Percentiles rank a stretch among this genome's conserved stretches.
These are phyloP conservation scores for Penicillium sp. DNA, from an alignment of 2,329 filamentous ascomycete genomes.

Conservation along the genomic window DNA sequence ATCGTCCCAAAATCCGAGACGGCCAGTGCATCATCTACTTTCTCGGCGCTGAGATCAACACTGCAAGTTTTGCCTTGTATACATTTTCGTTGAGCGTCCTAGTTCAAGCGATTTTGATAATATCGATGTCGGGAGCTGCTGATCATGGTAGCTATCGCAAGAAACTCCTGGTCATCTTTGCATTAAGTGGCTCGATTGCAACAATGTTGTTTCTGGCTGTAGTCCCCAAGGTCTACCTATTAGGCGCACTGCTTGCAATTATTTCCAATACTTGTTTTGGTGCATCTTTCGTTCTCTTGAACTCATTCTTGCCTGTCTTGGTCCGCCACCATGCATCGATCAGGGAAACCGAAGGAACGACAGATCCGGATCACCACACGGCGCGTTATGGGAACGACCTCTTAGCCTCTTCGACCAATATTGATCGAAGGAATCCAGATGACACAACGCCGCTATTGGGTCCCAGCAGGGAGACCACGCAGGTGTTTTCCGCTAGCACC, in stretches of 20 bases:
- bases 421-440: conserved; percentile 10
- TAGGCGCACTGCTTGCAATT: conserved; percentile 80
- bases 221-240: conserved; percentile 67
- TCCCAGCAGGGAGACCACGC: conserved; percentile 10
- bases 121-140: conserved; percentile 92
- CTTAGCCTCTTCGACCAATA: conserved; percentile 10
- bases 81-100: conserved; percentile 92
- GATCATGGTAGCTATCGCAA: conserved; percentile 93
- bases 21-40: conserved; percentile 79
- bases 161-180: conserved; percentile 79
- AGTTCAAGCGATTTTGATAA: conserved; percentile 82
- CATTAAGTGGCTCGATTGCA: conserved; percentile 70
- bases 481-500: conserved; percentile 3
- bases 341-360: conserved; percentile 19
- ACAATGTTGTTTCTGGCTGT: conserved; percentile 89
- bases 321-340: conserved; percentile 74
- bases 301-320: conserved; percentile 88
- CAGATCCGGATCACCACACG: conserved; percentile 6
- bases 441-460: conserved; percentile 29
- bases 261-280: conserved; percentile 92
- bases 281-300: conserved; percentile 89
- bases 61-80: conserved; percentile 96
- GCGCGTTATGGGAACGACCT: background rate
- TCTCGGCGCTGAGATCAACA: conserved; percentile 83
- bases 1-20: conserved; percentile 25